Conservation (phyloP, 2,329 filamentous ascomycete genomes). For the Arthrobotrys conoides region DNA sequence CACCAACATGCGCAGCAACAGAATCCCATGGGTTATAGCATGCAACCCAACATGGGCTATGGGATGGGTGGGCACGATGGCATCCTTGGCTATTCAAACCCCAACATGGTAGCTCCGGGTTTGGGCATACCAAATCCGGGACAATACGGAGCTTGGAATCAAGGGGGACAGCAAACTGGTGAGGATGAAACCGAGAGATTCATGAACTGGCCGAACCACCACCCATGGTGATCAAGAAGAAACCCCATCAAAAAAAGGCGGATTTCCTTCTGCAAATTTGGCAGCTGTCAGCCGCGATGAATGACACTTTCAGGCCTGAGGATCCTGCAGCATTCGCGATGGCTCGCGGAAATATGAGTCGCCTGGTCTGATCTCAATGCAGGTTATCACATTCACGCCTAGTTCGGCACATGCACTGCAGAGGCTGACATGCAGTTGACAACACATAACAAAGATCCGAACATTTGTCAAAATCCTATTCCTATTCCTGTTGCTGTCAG, state of each 20-base stretch:
- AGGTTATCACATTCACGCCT: slow-evolving; percentile 22
- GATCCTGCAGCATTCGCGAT: slow-evolving; percentile 35
- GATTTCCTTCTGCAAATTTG: slow-evolving; percentile 30
- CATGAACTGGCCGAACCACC: slow-evolving; percentile 59
- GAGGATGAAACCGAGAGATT: slow-evolving; percentile 54
- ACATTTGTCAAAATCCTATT: slow-evolving; percentile 33
- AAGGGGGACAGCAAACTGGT: slow-evolving; percentile 29
- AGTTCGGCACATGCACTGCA: slow-evolving; percentile 12
- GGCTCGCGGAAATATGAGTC: slow-evolving; percentile 57
- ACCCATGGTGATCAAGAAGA: slow-evolving; percentile 43
- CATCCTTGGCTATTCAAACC: slow-evolving; percentile 48
- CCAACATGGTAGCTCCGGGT: slow-evolving; percentile 43
- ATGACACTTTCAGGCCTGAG: slow-evolving; percentile 47
- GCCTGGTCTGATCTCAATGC: slow-evolving; percentile 53
- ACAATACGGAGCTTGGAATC: slow-evolving; percentile 53
- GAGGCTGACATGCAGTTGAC: slow-evolving; percentile 21
- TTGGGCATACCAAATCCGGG: slow-evolving; percentile 54
- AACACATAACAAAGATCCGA: slow-evolving; percentile 32
- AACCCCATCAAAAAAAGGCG: slow-evolving; percentile 9
- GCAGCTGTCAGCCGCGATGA: slow-evolving; percentile 42
- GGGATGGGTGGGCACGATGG: slow-evolving; percentile 44
- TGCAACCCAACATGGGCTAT: slow-evolving; percentile 42
- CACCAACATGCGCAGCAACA: slow-evolving; percentile 46
- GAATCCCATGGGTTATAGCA: slow-evolving; percentile 46
- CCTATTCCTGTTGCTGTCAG: slow-evolving; percentile 3